phyloP scores from a whole-genome alignment of 371 early-diverging fungal species.

The Dichotomocladium elegans region DNA sequence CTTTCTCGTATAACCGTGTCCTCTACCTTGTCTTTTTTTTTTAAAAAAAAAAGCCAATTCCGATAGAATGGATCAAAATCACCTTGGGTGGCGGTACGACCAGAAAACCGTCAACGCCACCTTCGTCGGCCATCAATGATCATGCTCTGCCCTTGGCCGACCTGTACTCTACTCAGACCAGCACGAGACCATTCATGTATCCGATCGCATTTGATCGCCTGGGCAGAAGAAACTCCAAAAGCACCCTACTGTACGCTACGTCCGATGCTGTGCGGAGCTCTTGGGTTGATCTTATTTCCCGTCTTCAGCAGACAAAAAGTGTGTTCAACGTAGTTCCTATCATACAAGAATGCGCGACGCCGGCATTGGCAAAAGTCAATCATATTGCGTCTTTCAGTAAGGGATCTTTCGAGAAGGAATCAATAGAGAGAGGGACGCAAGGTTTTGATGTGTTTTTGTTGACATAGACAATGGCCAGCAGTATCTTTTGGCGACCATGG shows the following conservation, averaged over 20 bases:
- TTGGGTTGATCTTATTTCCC: too few species aligned
- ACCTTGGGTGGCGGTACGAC: constrained; percentile 15
- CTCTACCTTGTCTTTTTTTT: neutral
- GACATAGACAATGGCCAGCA: constrained; percentile 30
- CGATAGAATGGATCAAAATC: constrained; percentile 57
- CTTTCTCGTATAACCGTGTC: too few species aligned
- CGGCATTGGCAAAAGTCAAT: constrained; percentile 13
- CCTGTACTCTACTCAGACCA: neutral
- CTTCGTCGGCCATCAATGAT: too few species aligned
- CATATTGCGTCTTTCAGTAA: constrained; percentile 37
- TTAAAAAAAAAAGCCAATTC: constrained; percentile 67
- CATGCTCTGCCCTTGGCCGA: constrained; percentile 25
- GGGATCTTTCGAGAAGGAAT: too few species aligned
- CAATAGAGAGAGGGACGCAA: too few species aligned
- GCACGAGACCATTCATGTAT: constrained; percentile 12
- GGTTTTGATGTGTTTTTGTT: too few species aligned
- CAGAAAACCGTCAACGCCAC: too few species aligned
- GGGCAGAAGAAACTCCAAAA: constrained; percentile 67
- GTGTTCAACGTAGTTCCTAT: constrained; percentile 55
- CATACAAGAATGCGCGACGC: constrained; percentile 14
- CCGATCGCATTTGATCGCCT: constrained; percentile 76
- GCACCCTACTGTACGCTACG: too few species aligned
- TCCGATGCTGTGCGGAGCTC: too few species aligned
- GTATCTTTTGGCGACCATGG: constrained; percentile 30
- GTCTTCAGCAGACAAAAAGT: constrained; percentile 45